Evolutionary conservation across 257 asterid species (phyloP).

Genomic region (Jasminum sambac): DNA sequence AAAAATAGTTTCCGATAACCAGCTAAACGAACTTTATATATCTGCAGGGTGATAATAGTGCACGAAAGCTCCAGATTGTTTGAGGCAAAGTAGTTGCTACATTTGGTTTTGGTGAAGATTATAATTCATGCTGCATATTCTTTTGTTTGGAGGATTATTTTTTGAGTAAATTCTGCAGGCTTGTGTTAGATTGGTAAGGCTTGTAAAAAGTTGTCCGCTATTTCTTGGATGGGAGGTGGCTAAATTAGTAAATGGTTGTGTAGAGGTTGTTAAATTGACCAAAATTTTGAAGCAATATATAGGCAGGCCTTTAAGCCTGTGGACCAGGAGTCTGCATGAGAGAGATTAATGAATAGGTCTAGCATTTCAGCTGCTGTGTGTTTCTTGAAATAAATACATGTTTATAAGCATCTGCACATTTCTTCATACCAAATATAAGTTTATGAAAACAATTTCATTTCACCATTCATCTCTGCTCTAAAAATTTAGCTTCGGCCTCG

Average conservation of each 20-base stretch:
- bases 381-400: too few species aligned
- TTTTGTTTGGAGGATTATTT: conserved; percentile 28
- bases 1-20: neutral
- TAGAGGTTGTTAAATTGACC: conserved; percentile 12
- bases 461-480: too few species aligned
- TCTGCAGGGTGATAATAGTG: conserved; percentile 57
- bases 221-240: conserved; percentile 28
- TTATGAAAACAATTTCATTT: too few species aligned
- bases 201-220: conserved; percentile 46
- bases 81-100: conserved; percentile 32
- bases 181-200: conserved; percentile 38
- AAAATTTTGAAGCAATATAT: conserved; percentile 17
- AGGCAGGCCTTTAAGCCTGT: conserved; percentile 3
- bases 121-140: conserved; percentile 18
- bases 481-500: too few species aligned
- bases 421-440: too few species aligned
- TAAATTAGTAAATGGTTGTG: neutral
- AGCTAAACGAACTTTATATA: conserved; percentile 16
- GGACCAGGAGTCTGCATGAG: neutral
- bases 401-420: too few species aligned
- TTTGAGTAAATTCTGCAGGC: conserved; percentile 21
- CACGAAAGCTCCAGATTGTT: conserved; percentile 45
- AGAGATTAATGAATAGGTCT: too few species aligned
- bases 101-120: neutral
- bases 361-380: too few species aligned